These are phyloP conservation scores for Collybiopsis luxurians DNA, from an alignment of 768 basidiomycete species.

Conservation along the genomic window DNA sequence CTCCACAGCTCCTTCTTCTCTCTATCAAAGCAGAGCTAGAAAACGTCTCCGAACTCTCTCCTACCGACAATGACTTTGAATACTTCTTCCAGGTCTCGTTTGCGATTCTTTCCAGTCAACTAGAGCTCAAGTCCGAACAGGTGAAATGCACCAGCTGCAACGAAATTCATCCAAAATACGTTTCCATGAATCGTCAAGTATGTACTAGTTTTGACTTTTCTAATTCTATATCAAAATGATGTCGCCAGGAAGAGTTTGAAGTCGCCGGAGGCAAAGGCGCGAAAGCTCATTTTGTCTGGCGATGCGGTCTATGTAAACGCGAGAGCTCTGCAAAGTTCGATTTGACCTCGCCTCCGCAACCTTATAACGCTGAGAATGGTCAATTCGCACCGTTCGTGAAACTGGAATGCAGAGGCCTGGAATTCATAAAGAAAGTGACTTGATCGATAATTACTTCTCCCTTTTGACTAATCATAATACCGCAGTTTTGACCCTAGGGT, in stretches of 20 bases:
- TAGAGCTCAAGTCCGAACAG: constrained; percentile 25
- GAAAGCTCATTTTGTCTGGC: constrained; percentile 81
- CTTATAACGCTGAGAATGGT: constrained; percentile 62
- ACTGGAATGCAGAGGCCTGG: constrained; percentile 85
- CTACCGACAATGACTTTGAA: constrained; percentile 67
- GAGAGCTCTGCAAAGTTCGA: constrained; percentile 85
- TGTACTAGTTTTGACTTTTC: not conserved
- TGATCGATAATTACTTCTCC: too few species aligned
- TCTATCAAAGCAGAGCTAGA: constrained; percentile 76
- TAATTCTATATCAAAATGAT: not conserved
- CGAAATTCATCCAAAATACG: constrained; percentile 64
- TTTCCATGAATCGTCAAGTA: constrained; percentile 72
- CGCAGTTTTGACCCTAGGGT: constrained; percentile 70
- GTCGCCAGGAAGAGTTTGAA: constrained; percentile 57
- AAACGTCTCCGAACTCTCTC: constrained; percentile 68
- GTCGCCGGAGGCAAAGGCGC: constrained; percentile 65
- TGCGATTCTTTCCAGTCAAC: not conserved
- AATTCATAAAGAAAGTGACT: constrained; percentile 44
- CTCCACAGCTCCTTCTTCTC: constrained; percentile 1
- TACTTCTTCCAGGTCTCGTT: constrained; percentile 72
- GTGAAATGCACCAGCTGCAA: constrained; percentile 81
- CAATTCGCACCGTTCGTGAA: constrained; percentile 63
- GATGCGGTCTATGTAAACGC: constrained; percentile 72
- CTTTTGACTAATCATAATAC: too few species aligned
- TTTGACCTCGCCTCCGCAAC: constrained; percentile 37